These are phyloP conservation scores for Penstemon barbatus DNA, from an alignment of 257 asterid species.

Conservation along the genomic window DNA sequence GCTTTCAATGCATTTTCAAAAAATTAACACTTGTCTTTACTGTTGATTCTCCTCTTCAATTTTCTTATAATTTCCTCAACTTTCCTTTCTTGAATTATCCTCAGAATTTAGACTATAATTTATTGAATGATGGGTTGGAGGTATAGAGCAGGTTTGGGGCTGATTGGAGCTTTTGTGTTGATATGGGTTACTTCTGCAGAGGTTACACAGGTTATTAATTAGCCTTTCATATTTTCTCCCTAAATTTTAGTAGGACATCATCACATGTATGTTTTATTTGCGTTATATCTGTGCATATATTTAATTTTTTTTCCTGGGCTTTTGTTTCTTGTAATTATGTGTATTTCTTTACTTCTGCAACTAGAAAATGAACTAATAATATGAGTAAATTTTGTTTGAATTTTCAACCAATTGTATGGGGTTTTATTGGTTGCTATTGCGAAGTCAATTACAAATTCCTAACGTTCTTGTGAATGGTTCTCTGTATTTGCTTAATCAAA, in stretches of 20 bases:
- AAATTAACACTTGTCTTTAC: conserved; percentile 14
- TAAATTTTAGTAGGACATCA: not conserved
- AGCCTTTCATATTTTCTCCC: not conserved
- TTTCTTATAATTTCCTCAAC: not conserved
- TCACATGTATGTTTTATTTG: not conserved
- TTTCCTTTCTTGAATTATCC: not conserved
- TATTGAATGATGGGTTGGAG: conserved; percentile 61
- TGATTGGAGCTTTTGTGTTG: conserved; percentile 75
- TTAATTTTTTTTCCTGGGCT: not conserved
- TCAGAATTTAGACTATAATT: not conserved
- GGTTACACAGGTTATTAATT: conserved; percentile 71
- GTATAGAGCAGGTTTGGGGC: conserved; percentile 64
- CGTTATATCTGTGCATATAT: conserved; percentile 9
- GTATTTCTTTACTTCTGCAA: not conserved
- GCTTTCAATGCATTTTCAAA: conserved; percentile 31
- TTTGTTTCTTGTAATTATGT: conserved; percentile 1
- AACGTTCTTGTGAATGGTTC: not conserved
- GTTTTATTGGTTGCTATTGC: not conserved
- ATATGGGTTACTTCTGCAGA: conserved; percentile 91
- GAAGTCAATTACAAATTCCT: not conserved
- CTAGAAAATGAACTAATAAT: not conserved
- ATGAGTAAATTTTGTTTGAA: not conserved
- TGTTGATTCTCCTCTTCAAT: conserved; percentile 1
- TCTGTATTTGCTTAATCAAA: not conserved
- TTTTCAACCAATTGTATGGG: not conserved